These are phyloP conservation scores for Fagus sylvatica DNA, from an alignment of 306 rosid genomes.

Conservation along the genomic window DNA sequence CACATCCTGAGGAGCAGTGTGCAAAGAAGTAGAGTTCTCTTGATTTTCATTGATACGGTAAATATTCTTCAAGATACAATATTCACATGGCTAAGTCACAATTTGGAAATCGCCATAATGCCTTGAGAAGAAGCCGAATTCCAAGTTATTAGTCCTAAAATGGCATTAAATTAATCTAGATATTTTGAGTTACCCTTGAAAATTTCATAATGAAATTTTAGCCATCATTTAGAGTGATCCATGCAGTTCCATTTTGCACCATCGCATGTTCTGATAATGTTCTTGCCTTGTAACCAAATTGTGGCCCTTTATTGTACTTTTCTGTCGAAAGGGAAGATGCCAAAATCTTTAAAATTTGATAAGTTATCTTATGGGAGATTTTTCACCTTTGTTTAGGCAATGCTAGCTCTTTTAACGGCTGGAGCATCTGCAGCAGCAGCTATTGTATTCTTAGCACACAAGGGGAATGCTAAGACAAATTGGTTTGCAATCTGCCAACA, in stretches of 20 bases:
- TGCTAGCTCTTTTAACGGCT: slow-evolving; percentile 44
- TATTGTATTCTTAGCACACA: slow-evolving; percentile 55
- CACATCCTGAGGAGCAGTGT: slow-evolving; percentile 49
- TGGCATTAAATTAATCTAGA: too few relatives aligned
- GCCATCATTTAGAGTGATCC: too few relatives aligned
- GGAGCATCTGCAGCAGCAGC: slow-evolving; percentile 62
- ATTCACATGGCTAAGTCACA: too few relatives aligned
- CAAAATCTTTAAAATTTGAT: not conserved
- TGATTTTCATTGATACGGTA: slow-evolving; percentile 50
- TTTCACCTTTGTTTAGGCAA: slow-evolving; percentile 28
- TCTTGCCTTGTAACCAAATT: too few relatives aligned
- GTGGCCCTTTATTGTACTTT: too few relatives aligned
- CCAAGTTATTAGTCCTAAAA: too few relatives aligned
- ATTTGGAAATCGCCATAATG: not conserved
- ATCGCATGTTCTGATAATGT: too few relatives aligned
- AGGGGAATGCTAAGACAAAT: slow-evolving; percentile 48
- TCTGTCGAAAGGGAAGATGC: too few relatives aligned
- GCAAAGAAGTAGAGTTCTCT: slow-evolving; percentile 30
- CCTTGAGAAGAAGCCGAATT: not conserved
- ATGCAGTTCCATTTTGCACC: too few relatives aligned
- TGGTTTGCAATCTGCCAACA: slow-evolving; percentile 69
- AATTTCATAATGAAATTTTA: too few relatives aligned
- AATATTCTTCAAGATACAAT: not conserved
- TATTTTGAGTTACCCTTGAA: too few relatives aligned
- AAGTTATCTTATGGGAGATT: not conserved